Percentiles rank a stretch among this genome's conserved stretches.
Evolutionary conservation across 768 basidiomycete genomes (phyloP).

Genomic region (Gloeostereum incarnatum): DNA sequence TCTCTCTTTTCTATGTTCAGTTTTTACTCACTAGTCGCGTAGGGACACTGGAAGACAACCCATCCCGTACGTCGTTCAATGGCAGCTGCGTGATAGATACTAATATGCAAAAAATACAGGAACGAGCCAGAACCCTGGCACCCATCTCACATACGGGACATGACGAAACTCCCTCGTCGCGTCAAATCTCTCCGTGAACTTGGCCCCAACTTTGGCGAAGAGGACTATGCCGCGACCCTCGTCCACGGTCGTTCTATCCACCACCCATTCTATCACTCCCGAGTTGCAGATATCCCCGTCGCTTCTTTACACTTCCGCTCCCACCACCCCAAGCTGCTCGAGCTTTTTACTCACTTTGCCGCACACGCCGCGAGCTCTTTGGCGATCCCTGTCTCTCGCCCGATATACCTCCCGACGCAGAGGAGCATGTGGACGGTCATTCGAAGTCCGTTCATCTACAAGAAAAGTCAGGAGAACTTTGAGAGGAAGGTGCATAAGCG

Average conservation of each 20-base stretch:
- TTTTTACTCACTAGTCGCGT: too few relatives aligned
- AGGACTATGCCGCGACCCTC: slow-evolving; percentile 42
- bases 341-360: slow-evolving; percentile 78
- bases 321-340: slow-evolving; percentile 55
- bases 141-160: too few relatives aligned
- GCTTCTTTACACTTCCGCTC: slow-evolving; percentile 81
- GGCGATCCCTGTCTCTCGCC: slow-evolving; percentile 65
- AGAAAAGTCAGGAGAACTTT: slow-evolving; percentile 95
- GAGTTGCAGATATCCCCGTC: slow-evolving; percentile 64
- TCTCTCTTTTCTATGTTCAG: too few relatives aligned
- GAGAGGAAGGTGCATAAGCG: slow-evolving; percentile 78
- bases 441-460: slow-evolving; percentile 82
- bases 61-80: too few relatives aligned
- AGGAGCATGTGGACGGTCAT: slow-evolving; percentile 81
- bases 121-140: too few relatives aligned
- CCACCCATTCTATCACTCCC: slow-evolving; percentile 45
- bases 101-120: too few relatives aligned
- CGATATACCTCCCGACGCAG: slow-evolving; percentile 60
- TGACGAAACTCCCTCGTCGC: slow-evolving; percentile 11
- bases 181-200: slow-evolving; percentile 9
- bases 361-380: slow-evolving; percentile 79
- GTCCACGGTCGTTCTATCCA: slow-evolving; percentile 55
- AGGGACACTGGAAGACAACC: too few relatives aligned
- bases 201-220: slow-evolving; percentile 24
- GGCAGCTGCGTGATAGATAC: too few relatives aligned